These are phyloP conservation scores for Cladophialophora psammophila DNA, from an alignment of 2,329 filamentous ascomycete species.

Conservation along the genomic window DNA sequence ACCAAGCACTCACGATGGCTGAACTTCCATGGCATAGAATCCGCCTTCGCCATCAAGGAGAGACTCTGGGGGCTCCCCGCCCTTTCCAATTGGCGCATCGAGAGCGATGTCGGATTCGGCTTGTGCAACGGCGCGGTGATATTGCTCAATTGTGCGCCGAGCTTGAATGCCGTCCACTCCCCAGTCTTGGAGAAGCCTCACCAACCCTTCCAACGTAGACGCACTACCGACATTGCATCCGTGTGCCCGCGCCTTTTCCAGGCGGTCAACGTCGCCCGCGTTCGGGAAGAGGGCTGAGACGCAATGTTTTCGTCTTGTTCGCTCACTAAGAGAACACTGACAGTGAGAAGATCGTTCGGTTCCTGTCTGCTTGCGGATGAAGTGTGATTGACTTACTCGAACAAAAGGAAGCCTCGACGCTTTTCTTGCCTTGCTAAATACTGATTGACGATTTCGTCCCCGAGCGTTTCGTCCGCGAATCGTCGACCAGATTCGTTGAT, in stretches of 20 bases:
- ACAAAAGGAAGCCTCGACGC: constrained; percentile 42
- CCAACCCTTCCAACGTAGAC: constrained; percentile 32
- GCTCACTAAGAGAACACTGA: constrained; percentile 34
- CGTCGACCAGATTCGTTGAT: constrained; percentile 40
- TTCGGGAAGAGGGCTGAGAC: constrained; percentile 65
- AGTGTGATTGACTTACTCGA: constrained; percentile 33
- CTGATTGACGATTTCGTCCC: constrained; percentile 44
- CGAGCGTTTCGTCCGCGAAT: constrained; percentile 42
- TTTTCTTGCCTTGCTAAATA: constrained; percentile 43
- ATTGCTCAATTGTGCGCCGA: constrained; percentile 39
- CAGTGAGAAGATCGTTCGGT: no score
- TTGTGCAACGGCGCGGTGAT: constrained; percentile 35
- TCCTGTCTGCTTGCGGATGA: no score
- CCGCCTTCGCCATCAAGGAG: constrained; percentile 42
- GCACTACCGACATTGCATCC: constrained; percentile 42
- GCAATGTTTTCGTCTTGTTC: constrained; percentile 66
- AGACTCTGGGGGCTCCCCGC: constrained; percentile 31
- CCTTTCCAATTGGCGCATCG: constrained; percentile 36
- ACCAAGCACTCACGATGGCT: constrained; percentile 41
- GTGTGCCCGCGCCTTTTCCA: constrained; percentile 41
- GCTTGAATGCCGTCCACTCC: constrained; percentile 38
- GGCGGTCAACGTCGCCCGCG: constrained; percentile 42
- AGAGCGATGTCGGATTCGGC: constrained; percentile 27
- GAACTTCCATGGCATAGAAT: constrained; percentile 44
- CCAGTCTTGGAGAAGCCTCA: constrained; percentile 38